Percentiles rank a stretch among this genome's conserved stretches.
Conservation (phyloP, 306 rosid genomes). For the Quercus agrifolia region DNA sequence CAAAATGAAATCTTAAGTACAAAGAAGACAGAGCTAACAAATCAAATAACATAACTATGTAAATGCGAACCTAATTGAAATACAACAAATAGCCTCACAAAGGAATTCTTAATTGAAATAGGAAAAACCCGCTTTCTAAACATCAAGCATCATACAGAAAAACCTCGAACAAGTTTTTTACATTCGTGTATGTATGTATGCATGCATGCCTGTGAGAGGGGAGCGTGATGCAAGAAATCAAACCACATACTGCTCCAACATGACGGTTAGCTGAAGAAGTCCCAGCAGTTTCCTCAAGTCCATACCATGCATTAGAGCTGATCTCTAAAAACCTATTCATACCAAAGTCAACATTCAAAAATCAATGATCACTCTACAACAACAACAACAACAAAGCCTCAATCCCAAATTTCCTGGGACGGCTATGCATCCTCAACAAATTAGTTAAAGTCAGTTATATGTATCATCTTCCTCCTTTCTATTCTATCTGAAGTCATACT, state of each 20-base stretch:
- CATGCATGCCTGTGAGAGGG: neutral
- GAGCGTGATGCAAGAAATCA: neutral
- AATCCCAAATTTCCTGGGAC: too few species aligned
- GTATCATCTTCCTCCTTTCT: too few species aligned
- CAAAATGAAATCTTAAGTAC: conserved; percentile 3
- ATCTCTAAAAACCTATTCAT: conserved; percentile 61
- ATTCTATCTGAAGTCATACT: too few species aligned
- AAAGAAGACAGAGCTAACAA: neutral
- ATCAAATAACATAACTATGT: neutral
- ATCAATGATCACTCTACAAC: neutral
- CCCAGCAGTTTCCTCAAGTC: conserved; percentile 88
- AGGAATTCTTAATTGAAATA: neutral
- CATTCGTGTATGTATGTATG: neutral
- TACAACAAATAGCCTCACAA: neutral
- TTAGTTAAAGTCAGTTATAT: too few species aligned
- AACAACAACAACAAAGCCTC: too few species aligned
- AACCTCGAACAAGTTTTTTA: neutral
- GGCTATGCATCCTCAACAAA: too few species aligned
- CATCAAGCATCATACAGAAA: neutral
- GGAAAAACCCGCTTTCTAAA: neutral
- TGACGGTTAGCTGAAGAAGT: conserved; percentile 57
- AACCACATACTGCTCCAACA: conserved; percentile 76
- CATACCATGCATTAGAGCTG: conserved; percentile 77
- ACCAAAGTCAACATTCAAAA: neutral
- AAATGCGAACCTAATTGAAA: neutral